These are phyloP conservation scores for Rhizophora mangle DNA, from an alignment of 345 rosid genomes.

Conservation along the genomic window DNA sequence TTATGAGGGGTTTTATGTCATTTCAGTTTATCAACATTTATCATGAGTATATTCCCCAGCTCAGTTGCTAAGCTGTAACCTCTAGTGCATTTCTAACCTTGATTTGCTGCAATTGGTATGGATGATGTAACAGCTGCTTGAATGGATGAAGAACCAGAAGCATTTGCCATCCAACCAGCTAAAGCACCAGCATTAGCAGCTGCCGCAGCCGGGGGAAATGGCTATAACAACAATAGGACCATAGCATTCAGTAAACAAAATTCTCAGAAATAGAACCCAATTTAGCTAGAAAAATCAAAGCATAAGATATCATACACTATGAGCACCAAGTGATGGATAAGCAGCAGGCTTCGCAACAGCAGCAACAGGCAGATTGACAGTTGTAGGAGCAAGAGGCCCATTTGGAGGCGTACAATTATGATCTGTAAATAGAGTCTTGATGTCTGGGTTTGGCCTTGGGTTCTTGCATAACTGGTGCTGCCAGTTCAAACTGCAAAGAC, in stretches of 20 bases:
- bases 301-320: conserved; percentile 44
- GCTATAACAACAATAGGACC: conserved; percentile 30
- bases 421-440: conserved; percentile 72
- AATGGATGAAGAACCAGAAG: conserved; percentile 71
- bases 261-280: conserved; percentile 2
- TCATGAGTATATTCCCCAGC: not conserved
- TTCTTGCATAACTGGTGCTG: conserved; percentile 89
- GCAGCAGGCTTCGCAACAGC: conserved; percentile 55
- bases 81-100: conserved; percentile 45
- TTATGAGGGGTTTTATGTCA: not conserved
- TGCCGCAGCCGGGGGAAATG: conserved; percentile 57
- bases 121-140: conserved; percentile 86
- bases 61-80: not conserved
- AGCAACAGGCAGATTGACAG: conserved; percentile 56
- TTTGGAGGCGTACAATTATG: conserved; percentile 65
- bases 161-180: conserved; percentile 87
- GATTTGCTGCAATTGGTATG: conserved; percentile 70
- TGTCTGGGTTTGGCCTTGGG: conserved; percentile 82
- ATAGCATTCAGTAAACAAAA: conserved; percentile 3
- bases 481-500: conserved; percentile 70
- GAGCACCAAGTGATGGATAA: conserved; percentile 52
- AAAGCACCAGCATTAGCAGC: conserved; percentile 65
- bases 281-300: not conserved
- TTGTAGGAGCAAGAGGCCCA: conserved; percentile 63
- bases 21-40: not conserved